phyloP scores from a whole-genome alignment of 805 yeast species.

The Ogataea kodamae region DNA sequence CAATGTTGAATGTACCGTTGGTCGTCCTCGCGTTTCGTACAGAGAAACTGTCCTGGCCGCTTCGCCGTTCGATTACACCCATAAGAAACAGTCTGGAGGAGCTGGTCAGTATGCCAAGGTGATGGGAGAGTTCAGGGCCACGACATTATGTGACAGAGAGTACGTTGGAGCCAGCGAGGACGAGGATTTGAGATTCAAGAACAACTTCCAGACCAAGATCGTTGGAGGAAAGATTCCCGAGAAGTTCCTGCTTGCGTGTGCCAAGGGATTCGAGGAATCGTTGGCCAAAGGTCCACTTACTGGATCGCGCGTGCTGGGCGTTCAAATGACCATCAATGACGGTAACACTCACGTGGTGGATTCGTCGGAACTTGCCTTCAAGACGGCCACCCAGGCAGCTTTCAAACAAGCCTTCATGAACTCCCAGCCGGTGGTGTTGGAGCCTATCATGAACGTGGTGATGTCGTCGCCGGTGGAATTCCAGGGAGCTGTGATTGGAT shows the following conservation, averaged over 20 bases:
- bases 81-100: slow-evolving; percentile 98
- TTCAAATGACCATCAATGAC: slow-evolving; percentile 88
- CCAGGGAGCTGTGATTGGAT: slow-evolving; percentile 89
- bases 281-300: slow-evolving; percentile 94
- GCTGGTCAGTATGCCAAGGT: slow-evolving; percentile 99
- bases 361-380: slow-evolving; percentile 92
- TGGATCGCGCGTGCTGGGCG: slow-evolving; percentile 93
- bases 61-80: slow-evolving; percentile 85
- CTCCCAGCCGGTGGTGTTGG: slow-evolving; percentile 84
- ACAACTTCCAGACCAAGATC: slow-evolving; percentile 78
- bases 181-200: slow-evolving; percentile 41
- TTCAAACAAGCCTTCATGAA: slow-evolving; percentile 85
- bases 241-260: slow-evolving; percentile 90
- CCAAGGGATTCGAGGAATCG: slow-evolving; percentile 92
- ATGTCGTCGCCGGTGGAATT: slow-evolving; percentile 95
- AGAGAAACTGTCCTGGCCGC: slow-evolving; percentile 82
- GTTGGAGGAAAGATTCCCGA: slow-evolving; percentile 98
- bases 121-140: slow-evolving; percentile 65
- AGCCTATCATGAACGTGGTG: slow-evolving; percentile 93
- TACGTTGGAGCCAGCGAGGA: slow-evolving; percentile 28
- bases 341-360: slow-evolving; percentile 98
- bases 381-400: slow-evolving; percentile 87
- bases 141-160: slow-evolving; percentile 51
- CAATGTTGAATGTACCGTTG: slow-evolving; percentile 91
- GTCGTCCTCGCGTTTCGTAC: slow-evolving; percentile 97